Evolutionary conservation across 208 protist species (phyloP), one percentile per base, ranked within the genome.

Genomic region (Ichthyophonus hoferi): DNA sequence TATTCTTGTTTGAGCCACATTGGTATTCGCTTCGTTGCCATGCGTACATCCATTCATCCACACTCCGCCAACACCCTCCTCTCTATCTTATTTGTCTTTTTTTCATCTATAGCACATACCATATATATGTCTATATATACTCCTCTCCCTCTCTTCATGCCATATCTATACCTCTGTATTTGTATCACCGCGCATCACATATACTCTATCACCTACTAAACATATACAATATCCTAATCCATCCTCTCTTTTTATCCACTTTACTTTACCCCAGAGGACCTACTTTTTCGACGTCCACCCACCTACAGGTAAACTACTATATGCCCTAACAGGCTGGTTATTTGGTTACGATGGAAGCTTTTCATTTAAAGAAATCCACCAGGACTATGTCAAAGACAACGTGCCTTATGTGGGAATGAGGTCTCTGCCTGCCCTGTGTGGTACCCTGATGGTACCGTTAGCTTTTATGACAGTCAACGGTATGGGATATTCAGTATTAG

Each of bases 221-320:
- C n/a, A n/a, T n/a, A n/a, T n/a, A n/a, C n/a, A n/a, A n/a, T n/a
- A n/a, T n/a, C n/a, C n/a, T n/a, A n/a, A n/a, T n/a, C n/a, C n/a
- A n/a, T n/a, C n/a, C n/a, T n/a, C n/a, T n/a, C n/a, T n/a, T n/a
- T n/a, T n/a, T n/a, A n/a, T n/a, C n/a, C n/a, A n/a, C n/a, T n/a
- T n/a, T n/a, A n/a, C n/a, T n/a, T n/a, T n/a, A n/a, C n/a, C 50
- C 7, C 50, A 77, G 33, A 77, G 88, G 1, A 40, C 50, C 24
- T 92, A 83, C 35, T 90, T 83, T 41, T 92, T 92, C 67, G 90
- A 92, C 50, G 90, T 92, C 1, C 90, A 92, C 41, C 90, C 90
- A 39, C 90, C 90, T 17, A 58, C 90, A n/a, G 90, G 42, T 14
- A 92, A 92, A 78, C 1, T 91, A 38, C 14, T 87, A 41, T 42